These are phyloP conservation scores for Trypanosoma cruzi DNA, from an alignment of 208 protist genomes.

Conservation along the genomic window DNA sequence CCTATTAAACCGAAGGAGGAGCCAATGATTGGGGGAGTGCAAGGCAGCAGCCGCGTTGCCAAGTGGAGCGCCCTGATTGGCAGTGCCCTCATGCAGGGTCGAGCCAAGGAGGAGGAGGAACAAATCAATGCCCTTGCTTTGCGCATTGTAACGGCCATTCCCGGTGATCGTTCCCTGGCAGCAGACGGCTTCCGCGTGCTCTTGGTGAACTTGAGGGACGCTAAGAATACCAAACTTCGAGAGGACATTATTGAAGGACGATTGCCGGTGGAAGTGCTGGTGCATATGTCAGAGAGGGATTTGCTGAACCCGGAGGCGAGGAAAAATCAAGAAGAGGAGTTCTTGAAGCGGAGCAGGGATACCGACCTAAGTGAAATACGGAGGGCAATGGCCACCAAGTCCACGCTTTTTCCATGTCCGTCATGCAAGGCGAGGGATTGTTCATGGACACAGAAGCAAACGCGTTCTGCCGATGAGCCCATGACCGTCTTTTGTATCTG, in stretches of 20 bases:
- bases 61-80: conserved; percentile 55
- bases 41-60: conserved; percentile 14
- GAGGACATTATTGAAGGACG: conserved; percentile 52
- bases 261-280: conserved; percentile 72
- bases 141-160: conserved; percentile 64
- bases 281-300: conserved; percentile 71
- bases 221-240: conserved; percentile 67
- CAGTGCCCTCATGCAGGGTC: conserved; percentile 44
- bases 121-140: conserved; percentile 33
- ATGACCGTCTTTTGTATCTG: conserved; percentile 98
- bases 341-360: conserved; percentile 75
- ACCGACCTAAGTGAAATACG: conserved; percentile 78
- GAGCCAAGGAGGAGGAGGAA: conserved; percentile 35
- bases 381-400: conserved; percentile 67
- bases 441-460: conserved; percentile 96
- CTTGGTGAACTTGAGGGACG: conserved; percentile 65
- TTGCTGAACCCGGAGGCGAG: conserved; percentile 80
- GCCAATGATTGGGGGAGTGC: conserved; percentile 2
- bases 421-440: conserved; percentile 86
- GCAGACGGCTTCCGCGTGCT: conserved; percentile 76
- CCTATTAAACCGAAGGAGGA: conserved; percentile 30
- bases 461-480: conserved; percentile 97
- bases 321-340: conserved; percentile 56
- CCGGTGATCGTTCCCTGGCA: conserved; percentile 42
- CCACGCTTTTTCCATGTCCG: conserved; percentile 88